Base-by-base conservation (phyloP, 2,329 filamentous ascomycete species). In the Aspergillus brunneoviolaceus region DNA sequence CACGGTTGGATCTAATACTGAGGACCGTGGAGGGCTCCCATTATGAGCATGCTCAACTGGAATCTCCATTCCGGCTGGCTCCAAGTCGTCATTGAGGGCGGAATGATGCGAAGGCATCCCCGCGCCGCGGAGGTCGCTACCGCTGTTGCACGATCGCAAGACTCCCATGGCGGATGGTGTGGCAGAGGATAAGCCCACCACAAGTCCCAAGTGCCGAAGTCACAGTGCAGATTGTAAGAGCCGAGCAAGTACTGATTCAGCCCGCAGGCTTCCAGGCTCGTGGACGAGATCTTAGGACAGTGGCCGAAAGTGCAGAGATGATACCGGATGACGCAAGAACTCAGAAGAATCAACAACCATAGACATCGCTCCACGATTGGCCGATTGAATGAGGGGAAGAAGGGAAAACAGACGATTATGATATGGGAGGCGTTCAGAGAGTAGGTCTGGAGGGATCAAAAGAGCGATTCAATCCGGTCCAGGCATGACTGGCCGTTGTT, bases 21-120 rank as follows among this genome's bases (percentile, higher is more conserved):
- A 60, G 33, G 66, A 63, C 25, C 65, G 65, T 23, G 73, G 68
- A 21, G 67, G 66, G 52, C 66, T 72, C 60, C 68, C 69, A 59
- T 69, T 60, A 19, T 67, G 70, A 49, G 69, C 66, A 31, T 70
- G 70, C 60, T 73, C 73, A 39, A 70, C 67, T 23, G 66, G 62
- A n/a, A 64, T 59, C 45, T 68, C 69, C 29, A 65, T 59, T 11
- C 60, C 63, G 42, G 63, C 66, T 16, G 65, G 58, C 55, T 67
- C 68, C 27, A 66, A 58, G 50, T 62, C 58, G 51, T 72, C 66
- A 21, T 64, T 62, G 6, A 65, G 58, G 54, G 65, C 65, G 55
- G 67, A 63, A 35, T 65, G 65, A 61, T 58, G 67, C 55, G 56
- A 58, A 49, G 70, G 68, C 21, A 70, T 56, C 35, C 62, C 67